These are phyloP conservation scores for Globisporangium iwayamae DNA, from an alignment of 352 stramenopile genomes.

Conservation along the genomic window DNA sequence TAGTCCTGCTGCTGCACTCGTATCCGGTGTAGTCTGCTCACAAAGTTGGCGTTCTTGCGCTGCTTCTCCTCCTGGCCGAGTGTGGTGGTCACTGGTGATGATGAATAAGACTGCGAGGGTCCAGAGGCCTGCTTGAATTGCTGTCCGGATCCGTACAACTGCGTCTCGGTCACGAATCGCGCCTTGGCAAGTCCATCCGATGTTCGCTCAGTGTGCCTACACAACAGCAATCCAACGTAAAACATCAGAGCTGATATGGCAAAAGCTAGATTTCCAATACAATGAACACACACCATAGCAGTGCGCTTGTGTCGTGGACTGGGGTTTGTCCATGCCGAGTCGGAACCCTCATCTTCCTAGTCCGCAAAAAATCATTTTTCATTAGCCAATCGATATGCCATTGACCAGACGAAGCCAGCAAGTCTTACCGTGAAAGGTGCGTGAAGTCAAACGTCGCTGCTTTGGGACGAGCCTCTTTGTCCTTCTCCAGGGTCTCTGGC, in stretches of 20 bases:
- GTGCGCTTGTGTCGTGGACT: slow-evolving; percentile 30
- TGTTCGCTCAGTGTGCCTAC: slow-evolving; percentile 10
- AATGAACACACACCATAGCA: slow-evolving; percentile 21
- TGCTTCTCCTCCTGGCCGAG: slow-evolving; percentile 56
- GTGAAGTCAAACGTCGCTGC: slow-evolving; percentile 39
- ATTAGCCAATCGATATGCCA: not conserved
- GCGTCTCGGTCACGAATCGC: slow-evolving; percentile 39
- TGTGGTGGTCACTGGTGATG: slow-evolving; percentile 14
- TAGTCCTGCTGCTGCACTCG: slow-evolving; percentile 35
- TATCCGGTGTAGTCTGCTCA: slow-evolving; percentile 37
- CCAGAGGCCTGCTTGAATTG: slow-evolving; percentile 5
- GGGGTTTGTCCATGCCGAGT: slow-evolving; percentile 41
- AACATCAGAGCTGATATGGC: not conserved
- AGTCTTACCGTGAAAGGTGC: slow-evolving; percentile 32
- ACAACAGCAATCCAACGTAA: too few species aligned
- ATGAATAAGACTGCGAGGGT: not conserved
- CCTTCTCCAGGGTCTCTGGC: not conserved
- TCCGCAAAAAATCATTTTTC: not conserved
- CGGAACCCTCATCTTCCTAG: slow-evolving; percentile 30
- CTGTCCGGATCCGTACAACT: slow-evolving; percentile 33
- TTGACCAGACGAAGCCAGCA: not conserved
- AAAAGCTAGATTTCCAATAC: not conserved
- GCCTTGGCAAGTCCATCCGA: not conserved
- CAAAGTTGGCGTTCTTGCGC: slow-evolving; percentile 28
- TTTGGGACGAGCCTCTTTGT: slow-evolving; percentile 14